Conservation (phyloP, 2,329 filamentous ascomycete species). For the Epichloe brachyelytri region DNA sequence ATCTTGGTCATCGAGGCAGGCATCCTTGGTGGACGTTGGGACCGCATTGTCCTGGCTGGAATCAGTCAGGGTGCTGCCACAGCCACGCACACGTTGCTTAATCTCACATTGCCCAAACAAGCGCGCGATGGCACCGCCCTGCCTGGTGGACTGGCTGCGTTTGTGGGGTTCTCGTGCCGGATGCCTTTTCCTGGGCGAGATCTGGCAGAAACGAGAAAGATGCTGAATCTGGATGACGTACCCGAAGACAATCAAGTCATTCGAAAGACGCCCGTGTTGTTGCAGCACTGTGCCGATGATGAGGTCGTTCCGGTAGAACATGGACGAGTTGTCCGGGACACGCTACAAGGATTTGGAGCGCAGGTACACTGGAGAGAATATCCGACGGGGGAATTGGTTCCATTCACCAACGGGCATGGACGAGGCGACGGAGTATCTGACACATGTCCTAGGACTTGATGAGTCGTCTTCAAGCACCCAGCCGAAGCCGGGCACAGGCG, state of each 20-base stretch:
- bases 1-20: constrained; percentile 24
- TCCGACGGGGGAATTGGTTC: constrained; percentile 29
- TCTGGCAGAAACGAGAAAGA: constrained; percentile 19
- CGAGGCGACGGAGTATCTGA: constrained; percentile 25
- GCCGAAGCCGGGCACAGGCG: neutral
- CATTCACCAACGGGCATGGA: constrained; percentile 30
- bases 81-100: constrained; percentile 23
- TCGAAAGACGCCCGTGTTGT: constrained; percentile 28
- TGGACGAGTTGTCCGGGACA: constrained; percentile 22
- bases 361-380: constrained; percentile 29
- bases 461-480: no score
- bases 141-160: constrained; percentile 15
- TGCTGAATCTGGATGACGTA: constrained; percentile 16
- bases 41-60: constrained; percentile 29
- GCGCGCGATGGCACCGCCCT: neutral
- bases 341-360: constrained; percentile 23
- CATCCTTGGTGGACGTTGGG: constrained; percentile 22
- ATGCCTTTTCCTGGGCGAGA: constrained; percentile 21
- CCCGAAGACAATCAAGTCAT: constrained; percentile 19
- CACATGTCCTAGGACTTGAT: neutral
- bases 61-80: constrained; percentile 35
- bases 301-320: constrained; percentile 24
- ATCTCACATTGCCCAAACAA: constrained; percentile 14
- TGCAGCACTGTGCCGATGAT: constrained; percentile 33
- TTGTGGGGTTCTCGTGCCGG: constrained; percentile 26